phyloP scores from a whole-genome alignment of 2,329 filamentous ascomycete genomes.

The Tolypocladium amazonense region DNA sequence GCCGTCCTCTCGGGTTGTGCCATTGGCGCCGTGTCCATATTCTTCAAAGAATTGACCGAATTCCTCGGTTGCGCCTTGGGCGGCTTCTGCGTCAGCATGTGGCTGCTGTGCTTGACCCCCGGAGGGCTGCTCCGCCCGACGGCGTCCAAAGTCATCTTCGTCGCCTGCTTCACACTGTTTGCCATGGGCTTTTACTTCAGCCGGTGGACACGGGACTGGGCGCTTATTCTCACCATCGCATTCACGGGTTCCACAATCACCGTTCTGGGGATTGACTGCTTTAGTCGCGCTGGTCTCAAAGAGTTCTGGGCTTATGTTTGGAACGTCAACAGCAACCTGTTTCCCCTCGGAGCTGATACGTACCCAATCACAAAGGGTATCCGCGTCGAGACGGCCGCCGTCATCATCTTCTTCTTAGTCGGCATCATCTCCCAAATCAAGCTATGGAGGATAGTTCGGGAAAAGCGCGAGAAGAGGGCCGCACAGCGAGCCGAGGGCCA shows the following conservation, averaged over 20 bases:
- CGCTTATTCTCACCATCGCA: slow-evolving; percentile 63
- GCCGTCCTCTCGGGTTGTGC: slow-evolving; percentile 60
- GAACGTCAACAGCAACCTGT: slow-evolving; percentile 68
- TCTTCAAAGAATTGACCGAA: slow-evolving; percentile 78
- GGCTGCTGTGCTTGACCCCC: slow-evolving; percentile 68
- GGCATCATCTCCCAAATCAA: slow-evolving; percentile 78
- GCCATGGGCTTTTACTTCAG: slow-evolving; percentile 70
- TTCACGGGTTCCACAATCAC: slow-evolving; percentile 73
- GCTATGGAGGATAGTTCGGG: slow-evolving; percentile 71
- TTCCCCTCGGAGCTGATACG: slow-evolving; percentile 63
- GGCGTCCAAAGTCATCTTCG: slow-evolving; percentile 61
- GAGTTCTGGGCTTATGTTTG: slow-evolving; percentile 96
- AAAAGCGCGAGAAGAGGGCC: slow-evolving; percentile 43
- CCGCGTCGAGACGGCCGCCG: slow-evolving; percentile 70
- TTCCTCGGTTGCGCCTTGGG: slow-evolving; percentile 76
- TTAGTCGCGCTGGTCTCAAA: slow-evolving; percentile 79
- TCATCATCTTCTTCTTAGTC: slow-evolving; percentile 61
- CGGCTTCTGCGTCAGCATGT: slow-evolving; percentile 81
- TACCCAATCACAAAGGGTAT: slow-evolving; percentile 85
- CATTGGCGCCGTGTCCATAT: slow-evolving; percentile 61
- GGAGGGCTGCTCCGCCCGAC: slow-evolving; percentile 61
- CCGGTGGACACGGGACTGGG: slow-evolving; percentile 66
- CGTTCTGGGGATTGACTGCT: slow-evolving; percentile 82
- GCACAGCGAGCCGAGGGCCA: slow-evolving; percentile 38
- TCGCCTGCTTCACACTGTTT: slow-evolving; percentile 57